phyloP scores from a whole-genome alignment of 192 early-diverging fungal species.

The Diversispora eburnea region DNA sequence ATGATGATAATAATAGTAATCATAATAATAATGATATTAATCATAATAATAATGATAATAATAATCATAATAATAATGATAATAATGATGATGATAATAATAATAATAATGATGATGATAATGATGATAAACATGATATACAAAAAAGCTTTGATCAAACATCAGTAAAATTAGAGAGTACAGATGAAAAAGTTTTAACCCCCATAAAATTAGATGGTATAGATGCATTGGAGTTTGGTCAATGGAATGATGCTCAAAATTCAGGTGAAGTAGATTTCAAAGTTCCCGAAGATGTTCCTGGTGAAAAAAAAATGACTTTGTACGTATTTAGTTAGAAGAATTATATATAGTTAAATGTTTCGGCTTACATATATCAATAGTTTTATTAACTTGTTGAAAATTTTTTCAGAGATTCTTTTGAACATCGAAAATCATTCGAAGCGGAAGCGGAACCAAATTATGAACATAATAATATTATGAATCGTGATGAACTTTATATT shows the following conservation, averaged over 20 bases:
- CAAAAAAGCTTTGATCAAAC: background rate
- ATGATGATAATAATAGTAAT: conserved; percentile 1
- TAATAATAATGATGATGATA: background rate
- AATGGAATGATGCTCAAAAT: conserved; percentile 6
- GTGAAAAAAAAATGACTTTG: background rate
- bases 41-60: background rate
- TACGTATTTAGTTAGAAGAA: conserved; percentile 1
- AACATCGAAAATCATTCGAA: conserved; percentile 21
- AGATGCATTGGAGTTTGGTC: background rate
- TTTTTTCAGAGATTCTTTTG: conserved; percentile 13
- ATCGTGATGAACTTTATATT: conserved; percentile 38
- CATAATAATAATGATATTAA: conserved; percentile 7
- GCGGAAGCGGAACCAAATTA: background rate
- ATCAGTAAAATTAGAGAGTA: background rate
- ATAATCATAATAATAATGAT: background rate
- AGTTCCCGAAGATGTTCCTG: background rate
- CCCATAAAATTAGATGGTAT: background rate
- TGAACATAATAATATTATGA: conserved; percentile 16
- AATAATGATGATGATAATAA: background rate
- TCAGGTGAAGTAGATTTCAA: conserved; percentile 5
- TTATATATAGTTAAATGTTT: no score
- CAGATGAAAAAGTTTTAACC: background rate
- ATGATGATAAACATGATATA: conserved; percentile 1
- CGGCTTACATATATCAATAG: background rate
- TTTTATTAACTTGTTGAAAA: background rate